Conservation (phyloP, 2,329 filamentous ascomycete genomes). For the Elsinoe necatrix region DNA sequence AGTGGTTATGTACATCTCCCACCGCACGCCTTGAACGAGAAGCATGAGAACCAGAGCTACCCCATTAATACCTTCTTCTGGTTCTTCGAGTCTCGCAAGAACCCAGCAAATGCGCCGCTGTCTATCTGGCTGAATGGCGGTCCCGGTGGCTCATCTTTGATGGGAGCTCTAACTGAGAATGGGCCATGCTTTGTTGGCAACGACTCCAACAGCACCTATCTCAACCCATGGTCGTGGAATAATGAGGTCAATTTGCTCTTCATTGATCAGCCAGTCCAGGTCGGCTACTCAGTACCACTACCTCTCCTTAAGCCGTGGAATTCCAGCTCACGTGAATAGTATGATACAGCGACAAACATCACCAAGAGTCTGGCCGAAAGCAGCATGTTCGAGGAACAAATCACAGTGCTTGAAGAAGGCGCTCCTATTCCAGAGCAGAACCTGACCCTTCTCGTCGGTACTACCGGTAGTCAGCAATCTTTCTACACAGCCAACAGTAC, state of each 20-base stretch:
- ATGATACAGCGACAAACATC: constrained; percentile 27
- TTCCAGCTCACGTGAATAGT: constrained; percentile 3
- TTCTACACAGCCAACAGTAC: constrained; percentile 26
- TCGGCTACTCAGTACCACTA: constrained; percentile 39
- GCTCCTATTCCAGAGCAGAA: constrained; percentile 24
- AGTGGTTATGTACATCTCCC: constrained; percentile 27
- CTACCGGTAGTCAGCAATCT: constrained; percentile 48
- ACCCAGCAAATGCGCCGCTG: constrained; percentile 45
- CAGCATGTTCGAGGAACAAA: constrained; percentile 22
- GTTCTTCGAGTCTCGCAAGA: constrained; percentile 52
- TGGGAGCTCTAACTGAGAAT: constrained; percentile 42
- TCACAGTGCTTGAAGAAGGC: constrained; percentile 27
- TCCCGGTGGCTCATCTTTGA: constrained; percentile 45
- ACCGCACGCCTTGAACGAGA: constrained; percentile 20
- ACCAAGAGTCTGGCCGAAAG: constrained; percentile 20
- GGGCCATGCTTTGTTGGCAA: constrained; percentile 47
- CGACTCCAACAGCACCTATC: constrained; percentile 43
- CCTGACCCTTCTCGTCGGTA: constrained; percentile 39
- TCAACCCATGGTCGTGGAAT: constrained; percentile 56
- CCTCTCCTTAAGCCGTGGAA: neutral
- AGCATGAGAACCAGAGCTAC: constrained; percentile 22
- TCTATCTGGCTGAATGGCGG: constrained; percentile 52
- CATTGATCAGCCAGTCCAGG: constrained; percentile 54
- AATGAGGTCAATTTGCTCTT: constrained; percentile 48
- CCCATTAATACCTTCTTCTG: constrained; percentile 45